Evolutionary conservation across 2,329 filamentous ascomycete genomes (phyloP), one percentile per base, ranked within the genome.

Genomic region (Alternaria dauci): DNA sequence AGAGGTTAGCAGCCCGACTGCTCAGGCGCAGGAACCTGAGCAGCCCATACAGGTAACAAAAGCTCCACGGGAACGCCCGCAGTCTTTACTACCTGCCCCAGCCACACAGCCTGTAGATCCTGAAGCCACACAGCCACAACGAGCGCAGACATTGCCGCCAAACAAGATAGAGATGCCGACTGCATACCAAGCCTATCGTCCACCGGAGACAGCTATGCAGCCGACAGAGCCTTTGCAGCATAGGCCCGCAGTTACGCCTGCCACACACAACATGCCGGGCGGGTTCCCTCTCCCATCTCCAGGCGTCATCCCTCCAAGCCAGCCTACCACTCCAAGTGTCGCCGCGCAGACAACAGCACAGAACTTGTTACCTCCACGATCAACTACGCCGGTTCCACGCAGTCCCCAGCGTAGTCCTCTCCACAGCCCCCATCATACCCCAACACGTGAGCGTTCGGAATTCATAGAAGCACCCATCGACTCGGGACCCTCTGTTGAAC

Each of bases 221-320:
- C 34, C 38, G 4, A 26, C 41, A 6, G 46, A 51, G 8, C 55
- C 61, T 69, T 74, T 43, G 63, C 72, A 61, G 52, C 69, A 34
- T 62, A 72, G 42, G 57, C 63, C 51, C 18, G 51, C 73, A n/a
- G 69, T 76, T n/a, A 72, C 73, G 8, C 70, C 73, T 42, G 68
- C 68, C 2, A 43, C 69, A 6, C 63, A 73, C 11, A 52, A 68
- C 26, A 73, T 76, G 28, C 73, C 93, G 0, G 92, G 92, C 7
- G 87, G 87, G 9, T 80, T 93, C 47, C 83, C 87, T 41, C 85
- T 88, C 2, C 86, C 74, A 16, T 74, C 78, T n/a, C 77, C 78
- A 32, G 76, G 76, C 16, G 59, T 82, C 5, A 75, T 76, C 12
- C 77, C 80, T 9, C 77, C 81, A 8, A 81, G 78, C 34, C 72